Conservation (phyloP, 768 basidiomycete genomes). For the Termitomyces titanicus region DNA sequence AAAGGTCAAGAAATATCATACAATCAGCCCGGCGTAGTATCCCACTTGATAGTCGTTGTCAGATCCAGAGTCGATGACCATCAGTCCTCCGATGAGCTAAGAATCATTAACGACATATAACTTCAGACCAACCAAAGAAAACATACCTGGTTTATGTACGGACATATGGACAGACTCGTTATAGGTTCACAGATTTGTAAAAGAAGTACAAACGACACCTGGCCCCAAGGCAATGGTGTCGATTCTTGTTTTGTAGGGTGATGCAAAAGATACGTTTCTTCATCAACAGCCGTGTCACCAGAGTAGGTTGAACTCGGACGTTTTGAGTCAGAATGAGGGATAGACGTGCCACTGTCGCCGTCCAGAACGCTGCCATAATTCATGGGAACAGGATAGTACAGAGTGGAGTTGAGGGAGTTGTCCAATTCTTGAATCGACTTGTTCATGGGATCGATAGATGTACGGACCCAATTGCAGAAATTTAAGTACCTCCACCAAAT, state of each 20-base stretch:
- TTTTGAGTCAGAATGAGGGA: neutral
- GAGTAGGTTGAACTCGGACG: neutral
- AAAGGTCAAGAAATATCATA: constrained; percentile 13
- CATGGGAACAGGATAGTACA: neutral
- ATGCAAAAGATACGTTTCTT: constrained; percentile 34
- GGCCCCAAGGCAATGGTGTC: constrained; percentile 49
- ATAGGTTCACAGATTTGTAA: constrained; percentile 53
- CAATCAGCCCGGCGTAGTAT: too few species aligned
- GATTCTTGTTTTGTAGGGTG: constrained; percentile 14
- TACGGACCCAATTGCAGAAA: too few species aligned
- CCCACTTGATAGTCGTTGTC: too few species aligned
- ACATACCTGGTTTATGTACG: too few species aligned
- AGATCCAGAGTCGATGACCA: too few species aligned
- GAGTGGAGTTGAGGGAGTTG: neutral
- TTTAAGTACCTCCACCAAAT: too few species aligned
- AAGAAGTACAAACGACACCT: constrained; percentile 44
- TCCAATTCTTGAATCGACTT: neutral
- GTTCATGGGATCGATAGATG: too few species aligned
- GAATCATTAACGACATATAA: neutral
- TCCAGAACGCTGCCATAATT: neutral
- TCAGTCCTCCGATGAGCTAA: constrained; percentile 60
- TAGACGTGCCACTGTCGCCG: neutral
- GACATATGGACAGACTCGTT: constrained; percentile 40
- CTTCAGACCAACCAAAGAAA: constrained; percentile 17
- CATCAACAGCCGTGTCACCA: constrained; percentile 17